Evolutionary conservation across 495 filamentous ascomycete species (phyloP), one percentile per base, ranked within the genome.

Genomic region (Hypomontagnella submonticulosa): DNA sequence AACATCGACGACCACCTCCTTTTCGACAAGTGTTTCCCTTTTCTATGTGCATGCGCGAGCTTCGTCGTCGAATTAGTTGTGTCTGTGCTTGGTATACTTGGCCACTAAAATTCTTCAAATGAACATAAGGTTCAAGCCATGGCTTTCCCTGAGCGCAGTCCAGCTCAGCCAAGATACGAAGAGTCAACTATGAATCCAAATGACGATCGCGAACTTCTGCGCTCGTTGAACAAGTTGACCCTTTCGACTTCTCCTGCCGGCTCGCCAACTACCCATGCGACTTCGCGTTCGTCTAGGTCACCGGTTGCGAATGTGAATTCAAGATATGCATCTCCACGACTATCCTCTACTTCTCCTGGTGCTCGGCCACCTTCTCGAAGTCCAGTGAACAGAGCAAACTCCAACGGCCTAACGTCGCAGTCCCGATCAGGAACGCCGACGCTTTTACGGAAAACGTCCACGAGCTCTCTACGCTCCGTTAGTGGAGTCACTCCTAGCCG

Each of bases 381-480:
- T 78, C 85, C 77, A 72, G 75, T 71, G 73, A 82, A 64, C 81
- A 83, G 74, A 75, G 75, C 73, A 74, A 76, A 76, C 59, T 69
- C 69, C 4, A 67, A 65, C 43, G 63, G 66, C 4, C 33, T 72
- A 4, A 34, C 34, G 1, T 42, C 72, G 3, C 75, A 77, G 16
- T 80, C 77, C 75, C 85, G 69, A 44, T 86, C 78, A 55, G 78
- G 69, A 65, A 86, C 80, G 3, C 80, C 82, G 8, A 74, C 77
- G 1, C 64, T 85, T 18, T 70, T 82, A 27, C 67, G 77, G 4
- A 86, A 87, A 72, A 76, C 82, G 3, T 87, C 87, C 2, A 81
- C 80, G 74, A 82, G 82, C 71, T 87, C 84, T 19, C 74, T 88
- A 30, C 75, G 73, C 65, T 84, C 79, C 10, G 73, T 76, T 37